These are phyloP conservation scores for Plicaturopsis crispa DNA, from an alignment of 768 basidiomycete species.

Conservation along the genomic window DNA sequence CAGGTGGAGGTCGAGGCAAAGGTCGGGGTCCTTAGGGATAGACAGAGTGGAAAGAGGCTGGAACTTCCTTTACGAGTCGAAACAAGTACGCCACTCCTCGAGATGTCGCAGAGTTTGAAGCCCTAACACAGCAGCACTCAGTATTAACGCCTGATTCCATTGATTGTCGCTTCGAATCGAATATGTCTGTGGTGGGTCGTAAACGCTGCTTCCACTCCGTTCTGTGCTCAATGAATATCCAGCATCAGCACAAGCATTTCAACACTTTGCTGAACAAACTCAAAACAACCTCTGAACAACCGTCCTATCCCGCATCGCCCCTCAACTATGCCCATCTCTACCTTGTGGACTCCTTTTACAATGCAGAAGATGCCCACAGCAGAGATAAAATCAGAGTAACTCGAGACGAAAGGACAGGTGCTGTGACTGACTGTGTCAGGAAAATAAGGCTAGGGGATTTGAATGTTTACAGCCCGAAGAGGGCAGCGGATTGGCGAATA, in stretches of 20 bases:
- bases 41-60: conserved; percentile 46
- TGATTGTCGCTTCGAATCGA: conserved; percentile 80
- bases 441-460: conserved; percentile 84
- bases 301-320: conserved; percentile 44
- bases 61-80: conserved; percentile 71
- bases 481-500: conserved; percentile 84
- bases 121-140: too few species aligned
- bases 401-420: conserved; percentile 59
- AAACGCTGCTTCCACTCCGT: background rate
- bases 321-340: conserved; percentile 72
- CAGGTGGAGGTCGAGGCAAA: conserved; percentile 69
- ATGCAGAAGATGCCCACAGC: too few species aligned
- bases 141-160: conserved; percentile 58
- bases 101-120: background rate
- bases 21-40: conserved; percentile 69
- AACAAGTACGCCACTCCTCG: conserved; percentile 53
- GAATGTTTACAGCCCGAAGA: conserved; percentile 80
- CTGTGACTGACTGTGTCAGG: conserved; percentile 59
- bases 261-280: conserved; percentile 84
- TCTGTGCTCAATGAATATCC: conserved; percentile 5
- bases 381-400: conserved; percentile 89
- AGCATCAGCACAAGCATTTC: conserved; percentile 85
- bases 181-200: conserved; percentile 82
- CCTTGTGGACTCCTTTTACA: conserved; percentile 77
- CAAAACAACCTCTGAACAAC: conserved; percentile 46